Evolutionary conservation across 2,329 filamentous ascomycete genomes (phyloP).

Genomic region (Dothidotthia symphoricarpi): DNA sequence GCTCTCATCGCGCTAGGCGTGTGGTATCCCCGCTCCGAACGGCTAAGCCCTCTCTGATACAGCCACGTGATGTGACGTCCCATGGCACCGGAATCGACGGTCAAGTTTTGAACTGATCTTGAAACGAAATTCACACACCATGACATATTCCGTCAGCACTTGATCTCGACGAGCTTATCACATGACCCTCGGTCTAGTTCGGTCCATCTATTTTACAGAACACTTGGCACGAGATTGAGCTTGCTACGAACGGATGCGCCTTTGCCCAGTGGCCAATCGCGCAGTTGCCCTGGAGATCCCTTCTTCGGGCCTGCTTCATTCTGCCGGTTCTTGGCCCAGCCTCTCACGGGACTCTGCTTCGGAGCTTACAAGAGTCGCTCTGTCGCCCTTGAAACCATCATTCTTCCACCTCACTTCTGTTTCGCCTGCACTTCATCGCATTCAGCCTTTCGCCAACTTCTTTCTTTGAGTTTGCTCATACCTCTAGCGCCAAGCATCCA

Average conservation of each 20-base stretch:
- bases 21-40: conserved; percentile 11
- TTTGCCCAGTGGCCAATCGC: conserved; percentile 13
- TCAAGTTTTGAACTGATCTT: too few relatives aligned
- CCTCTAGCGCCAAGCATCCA: conserved; percentile 17
- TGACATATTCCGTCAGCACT: too few relatives aligned
- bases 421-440: conserved; percentile 23
- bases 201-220: too few relatives aligned
- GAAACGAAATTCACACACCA: too few relatives aligned
- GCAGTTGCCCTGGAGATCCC: conserved; percentile 20
- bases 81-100: neutral
- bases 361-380: conserved; percentile 39
- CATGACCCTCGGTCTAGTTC: too few relatives aligned
- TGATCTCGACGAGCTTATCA: too few relatives aligned
- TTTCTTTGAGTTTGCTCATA: conserved; percentile 9
- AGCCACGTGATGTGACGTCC: neutral
- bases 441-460: conserved; percentile 16
- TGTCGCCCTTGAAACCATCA: conserved; percentile 34
- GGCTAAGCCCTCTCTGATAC: neutral
- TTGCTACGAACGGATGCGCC: neutral
- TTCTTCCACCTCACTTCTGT: conserved; percentile 38
- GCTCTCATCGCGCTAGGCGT: conserved; percentile 6
- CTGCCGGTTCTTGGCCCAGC: conserved; percentile 18
- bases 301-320: conserved; percentile 26
- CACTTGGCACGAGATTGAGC: too few relatives aligned
- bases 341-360: conserved; percentile 34